These are phyloP conservation scores for Mycena metata DNA, from an alignment of 768 basidiomycete genomes.

Conservation along the genomic window DNA sequence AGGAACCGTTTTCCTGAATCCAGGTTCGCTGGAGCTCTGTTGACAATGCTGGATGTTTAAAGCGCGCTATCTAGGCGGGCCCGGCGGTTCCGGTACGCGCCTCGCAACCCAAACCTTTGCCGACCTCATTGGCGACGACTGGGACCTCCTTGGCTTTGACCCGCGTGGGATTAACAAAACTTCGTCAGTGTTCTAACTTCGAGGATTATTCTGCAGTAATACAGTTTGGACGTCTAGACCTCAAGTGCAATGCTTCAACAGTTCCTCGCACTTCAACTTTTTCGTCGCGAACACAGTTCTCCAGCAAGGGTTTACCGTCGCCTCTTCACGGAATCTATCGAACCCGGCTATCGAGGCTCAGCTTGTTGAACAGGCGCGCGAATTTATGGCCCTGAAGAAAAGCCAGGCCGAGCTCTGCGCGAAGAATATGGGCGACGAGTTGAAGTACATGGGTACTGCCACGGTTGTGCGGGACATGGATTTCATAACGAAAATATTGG, in stretches of 20 bases:
- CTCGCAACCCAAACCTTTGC: slow-evolving; percentile 22
- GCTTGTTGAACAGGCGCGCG: slow-evolving; percentile 35
- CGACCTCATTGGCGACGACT: slow-evolving; percentile 42
- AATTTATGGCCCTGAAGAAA: slow-evolving; percentile 41
- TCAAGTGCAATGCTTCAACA: slow-evolving; percentile 35
- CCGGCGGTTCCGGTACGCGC: slow-evolving; percentile 42
- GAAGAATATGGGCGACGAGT: slow-evolving; percentile 41
- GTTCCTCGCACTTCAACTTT: slow-evolving; percentile 3
- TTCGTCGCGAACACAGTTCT: slow-evolving; percentile 42
- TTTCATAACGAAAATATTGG: slow-evolving; percentile 40
- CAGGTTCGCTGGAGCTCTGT: slow-evolving; percentile 24
- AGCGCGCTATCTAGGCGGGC: slow-evolving; percentile 37
- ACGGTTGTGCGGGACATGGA: slow-evolving; percentile 43
- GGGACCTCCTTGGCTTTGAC: slow-evolving; percentile 48
- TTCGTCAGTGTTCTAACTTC: slow-evolving; percentile 8
- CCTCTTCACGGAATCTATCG: slow-evolving; percentile 30
- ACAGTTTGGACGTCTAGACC: slow-evolving; percentile 30
- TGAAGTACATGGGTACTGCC: slow-evolving; percentile 42
- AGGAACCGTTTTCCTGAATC: slow-evolving; percentile 41
- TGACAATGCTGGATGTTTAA: no score
- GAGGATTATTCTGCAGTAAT: neutral
- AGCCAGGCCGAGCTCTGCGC: slow-evolving; percentile 38
- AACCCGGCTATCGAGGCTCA: slow-evolving; percentile 29
- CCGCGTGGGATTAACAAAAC: slow-evolving; percentile 44
- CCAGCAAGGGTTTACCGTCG: slow-evolving; percentile 40